Percentiles rank a stretch among this genome's conserved stretches.
Conservation (phyloP, 768 basidiomycete species). For the Xanthoconium purpureum region DNA sequence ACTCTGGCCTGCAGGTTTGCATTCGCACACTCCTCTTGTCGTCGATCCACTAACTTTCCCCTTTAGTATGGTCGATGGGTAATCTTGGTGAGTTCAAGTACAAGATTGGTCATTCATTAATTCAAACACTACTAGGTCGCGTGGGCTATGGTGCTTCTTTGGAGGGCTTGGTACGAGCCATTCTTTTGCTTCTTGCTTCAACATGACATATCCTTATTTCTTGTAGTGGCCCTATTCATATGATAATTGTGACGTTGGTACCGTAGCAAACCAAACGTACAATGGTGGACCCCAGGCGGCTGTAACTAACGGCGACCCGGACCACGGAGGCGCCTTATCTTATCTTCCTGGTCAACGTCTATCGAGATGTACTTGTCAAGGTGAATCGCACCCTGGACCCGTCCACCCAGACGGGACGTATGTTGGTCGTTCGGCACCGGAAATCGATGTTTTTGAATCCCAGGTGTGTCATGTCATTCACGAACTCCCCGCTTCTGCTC, state of each 20-base stretch:
- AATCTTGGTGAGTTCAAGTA: constrained; percentile 54
- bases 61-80: constrained; percentile 67
- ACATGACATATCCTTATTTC: not conserved
- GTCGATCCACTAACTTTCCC: constrained; percentile 11
- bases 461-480: constrained; percentile 41
- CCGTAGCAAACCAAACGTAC: constrained; percentile 76
- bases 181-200: not conserved
- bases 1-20: constrained; percentile 65
- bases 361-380: constrained; percentile 83
- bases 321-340: constrained; percentile 55
- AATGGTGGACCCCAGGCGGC: constrained; percentile 64
- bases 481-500: not conserved
- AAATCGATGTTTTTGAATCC: constrained; percentile 90
- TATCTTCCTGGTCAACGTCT: constrained; percentile 87
- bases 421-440: constrained; percentile 79
- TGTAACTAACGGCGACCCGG: constrained; percentile 55
- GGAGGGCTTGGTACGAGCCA: constrained; percentile 66
- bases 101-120: not conserved
- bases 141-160: constrained; percentile 86
- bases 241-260: constrained; percentile 92
- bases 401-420: constrained; percentile 70
- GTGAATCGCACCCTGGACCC: constrained; percentile 88
- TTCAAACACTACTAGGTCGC: constrained; percentile 45
- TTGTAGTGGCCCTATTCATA: constrained; percentile 79
- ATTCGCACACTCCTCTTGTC: not conserved